Evolutionary conservation across 2,329 filamentous ascomycete genomes (phyloP).

Genomic region (Pleomassaria siparia): DNA sequence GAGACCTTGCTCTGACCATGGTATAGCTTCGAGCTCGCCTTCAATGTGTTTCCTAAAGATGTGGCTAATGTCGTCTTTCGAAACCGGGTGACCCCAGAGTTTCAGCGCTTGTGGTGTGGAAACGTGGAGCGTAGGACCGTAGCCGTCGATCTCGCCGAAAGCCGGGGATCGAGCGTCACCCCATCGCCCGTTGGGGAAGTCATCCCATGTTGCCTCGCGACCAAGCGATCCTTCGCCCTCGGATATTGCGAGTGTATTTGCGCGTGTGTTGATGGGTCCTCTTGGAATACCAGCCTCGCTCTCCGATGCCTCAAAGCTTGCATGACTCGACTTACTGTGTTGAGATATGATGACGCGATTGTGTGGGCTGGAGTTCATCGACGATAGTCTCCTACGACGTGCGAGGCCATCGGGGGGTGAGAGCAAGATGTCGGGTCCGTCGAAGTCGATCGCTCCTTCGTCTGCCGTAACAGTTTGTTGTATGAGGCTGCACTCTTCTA

Average conservation of each 20-base stretch:
- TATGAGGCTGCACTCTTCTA: conserved; percentile 84
- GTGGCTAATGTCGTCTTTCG: conserved; percentile 69
- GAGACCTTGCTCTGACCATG: conserved; percentile 90
- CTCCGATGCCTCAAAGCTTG: conserved; percentile 66
- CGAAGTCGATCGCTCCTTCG: conserved; percentile 53
- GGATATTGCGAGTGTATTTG: conserved; percentile 87
- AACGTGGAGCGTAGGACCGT: conserved; percentile 93
- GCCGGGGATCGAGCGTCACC: conserved; percentile 84
- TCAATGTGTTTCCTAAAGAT: conserved; percentile 81
- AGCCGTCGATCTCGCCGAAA: conserved; percentile 97
- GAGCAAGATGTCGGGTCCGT: conserved; percentile 44
- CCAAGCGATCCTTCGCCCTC: conserved; percentile 89
- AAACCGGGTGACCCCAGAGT: conserved; percentile 80
- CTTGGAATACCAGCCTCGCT: conserved; percentile 76
- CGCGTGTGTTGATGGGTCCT: conserved; percentile 71
- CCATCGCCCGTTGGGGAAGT: conserved; percentile 95
- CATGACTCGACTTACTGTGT: conserved; percentile 54
- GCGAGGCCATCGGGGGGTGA: conserved; percentile 29
- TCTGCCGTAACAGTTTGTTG: conserved; percentile 52
- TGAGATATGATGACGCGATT: conserved; percentile 84
- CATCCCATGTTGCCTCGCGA: conserved; percentile 96
- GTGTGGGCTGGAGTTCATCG: conserved; percentile 79
- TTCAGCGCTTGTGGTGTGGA: conserved; percentile 78
- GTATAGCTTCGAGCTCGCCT: conserved; percentile 77
- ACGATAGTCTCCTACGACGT: conserved; percentile 67